Base-by-base conservation (phyloP, 2,329 filamentous ascomycete species). In the Stagonosporopsis cucurbitacearum region DNA sequence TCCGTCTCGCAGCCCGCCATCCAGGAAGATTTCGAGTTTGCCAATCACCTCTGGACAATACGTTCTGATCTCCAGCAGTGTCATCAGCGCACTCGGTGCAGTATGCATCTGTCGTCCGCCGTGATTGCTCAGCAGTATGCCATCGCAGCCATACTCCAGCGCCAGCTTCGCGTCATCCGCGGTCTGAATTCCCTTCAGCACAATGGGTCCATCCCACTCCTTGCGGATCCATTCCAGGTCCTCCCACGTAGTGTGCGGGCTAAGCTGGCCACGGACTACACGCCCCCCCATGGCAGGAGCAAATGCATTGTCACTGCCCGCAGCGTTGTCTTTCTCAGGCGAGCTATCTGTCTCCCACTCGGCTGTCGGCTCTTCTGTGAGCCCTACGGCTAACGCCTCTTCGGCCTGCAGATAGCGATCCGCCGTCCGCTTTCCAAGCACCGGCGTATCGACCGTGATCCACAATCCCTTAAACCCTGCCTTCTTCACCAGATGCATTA, bases 211-310 rank as follows among this genome's bases (percentile, higher is more conserved):
- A 12, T 64, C 59, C 63, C 77, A 79, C 30, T 74, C 72, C 50
- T 70, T 71, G 17, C 77, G 65, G 41, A 81, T 65, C 79, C 78
- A 81, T 5, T 65, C 57, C 12, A 81, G 63, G 55, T 87, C 80
- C 12, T 75, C 68, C 79, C 77, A 63, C 68, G 84, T 81, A 13
- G 86, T 75, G 17, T 81, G 79, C 4, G 84, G 74, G 17, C 67
- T 74, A 13, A 74, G 25, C 33, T 73, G 64, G 41, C 76, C 61
- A 39, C 65, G 40, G 30, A 67, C 60, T 6, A 60, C 58, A 4
- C 70, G 79, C 75, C 25, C 83, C 66, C 67, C 87, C 85, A 65
- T 88, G 81, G 73, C 83, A 84, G 26, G 75, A 67, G 11, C 83
- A 82, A 80, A 87, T 82, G 56, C 83, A 75, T 50, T 86, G 68